Conservation (phyloP, 1,284 basidiomycete genomes). For the Rhodotorula sp. region DNA sequence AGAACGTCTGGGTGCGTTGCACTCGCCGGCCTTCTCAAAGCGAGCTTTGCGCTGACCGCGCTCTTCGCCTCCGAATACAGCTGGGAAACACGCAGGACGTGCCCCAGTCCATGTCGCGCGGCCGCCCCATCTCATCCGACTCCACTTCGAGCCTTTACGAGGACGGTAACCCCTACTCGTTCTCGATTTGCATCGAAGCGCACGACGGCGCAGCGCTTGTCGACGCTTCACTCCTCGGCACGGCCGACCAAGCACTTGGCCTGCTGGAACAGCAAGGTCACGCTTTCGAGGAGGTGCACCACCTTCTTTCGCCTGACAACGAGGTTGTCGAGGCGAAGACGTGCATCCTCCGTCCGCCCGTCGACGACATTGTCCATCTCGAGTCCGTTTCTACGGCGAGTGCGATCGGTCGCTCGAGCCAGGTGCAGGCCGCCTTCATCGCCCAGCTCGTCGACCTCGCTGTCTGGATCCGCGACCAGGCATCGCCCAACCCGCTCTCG, state of each 20-base stretch:
- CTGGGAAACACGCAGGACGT: conserved; percentile 78
- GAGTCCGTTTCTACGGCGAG: conserved; percentile 43
- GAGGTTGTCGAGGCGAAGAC: conserved; percentile 19
- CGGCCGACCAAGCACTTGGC: conserved; percentile 24
- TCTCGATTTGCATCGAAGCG: conserved; percentile 81
- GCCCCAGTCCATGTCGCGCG: conserved; percentile 54
- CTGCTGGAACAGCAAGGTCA: conserved; percentile 46
- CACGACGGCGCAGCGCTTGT: conserved; percentile 72
- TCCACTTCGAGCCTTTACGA: conserved; percentile 47
- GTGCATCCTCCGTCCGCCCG: conserved; percentile 33
- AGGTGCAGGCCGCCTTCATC: conserved; percentile 22
- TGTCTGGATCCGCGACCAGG: conserved; percentile 49
- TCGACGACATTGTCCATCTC: conserved; percentile 48
- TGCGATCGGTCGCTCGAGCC: conserved; percentile 12
- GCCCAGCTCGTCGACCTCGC: conserved; percentile 47
- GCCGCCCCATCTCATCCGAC: conserved; percentile 56
- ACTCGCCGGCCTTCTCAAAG: neutral
- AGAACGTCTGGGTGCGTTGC: conserved; percentile 58
- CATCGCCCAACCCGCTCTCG: conserved; percentile 23
- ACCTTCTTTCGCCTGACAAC: conserved; percentile 13
- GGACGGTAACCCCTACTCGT: conserved; percentile 66
- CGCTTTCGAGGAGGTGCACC: conserved; percentile 40
- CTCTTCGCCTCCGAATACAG: conserved; percentile 42
- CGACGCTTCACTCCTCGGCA: conserved; percentile 58
- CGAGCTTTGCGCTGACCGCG: too few species aligned